A percentile compares a stretch with the other conserved stretches of the same genome.
Conservation (phyloP, 2,329 filamentous ascomycete species). For the Parasarocladium wereldwijsianum region DNA sequence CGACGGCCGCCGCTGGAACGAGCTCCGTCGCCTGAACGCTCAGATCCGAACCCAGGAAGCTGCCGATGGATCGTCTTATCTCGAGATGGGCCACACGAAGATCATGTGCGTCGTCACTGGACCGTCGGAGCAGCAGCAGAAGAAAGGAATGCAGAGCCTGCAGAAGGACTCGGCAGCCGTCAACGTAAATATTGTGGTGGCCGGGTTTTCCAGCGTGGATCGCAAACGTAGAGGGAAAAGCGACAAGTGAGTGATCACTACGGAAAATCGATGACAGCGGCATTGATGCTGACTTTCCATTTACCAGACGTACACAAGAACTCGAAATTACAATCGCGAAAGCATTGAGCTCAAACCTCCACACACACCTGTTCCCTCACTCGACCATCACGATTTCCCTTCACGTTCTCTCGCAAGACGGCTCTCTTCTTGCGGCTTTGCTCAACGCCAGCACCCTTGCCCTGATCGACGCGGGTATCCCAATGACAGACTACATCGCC, state of each 20-base stretch:
- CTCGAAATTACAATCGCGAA: constrained; percentile 66
- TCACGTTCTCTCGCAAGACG: constrained; percentile 81
- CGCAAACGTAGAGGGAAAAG: constrained; percentile 59
- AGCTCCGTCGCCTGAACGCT: constrained; percentile 74
- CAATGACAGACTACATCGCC: constrained; percentile 83
- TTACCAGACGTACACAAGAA: constrained; percentile 57
- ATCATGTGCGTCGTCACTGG: constrained; percentile 87
- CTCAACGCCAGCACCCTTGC: constrained; percentile 87
- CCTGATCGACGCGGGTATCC: constrained; percentile 85
- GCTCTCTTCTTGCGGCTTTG: constrained; percentile 75
- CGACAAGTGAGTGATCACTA: constrained; percentile 51
- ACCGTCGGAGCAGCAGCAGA: constrained; percentile 49
- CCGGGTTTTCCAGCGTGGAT: constrained; percentile 79
- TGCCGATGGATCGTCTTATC: constrained; percentile 82
- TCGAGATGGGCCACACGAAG: constrained; percentile 96
- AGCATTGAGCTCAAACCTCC: constrained; percentile 62
- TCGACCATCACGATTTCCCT: constrained; percentile 71
- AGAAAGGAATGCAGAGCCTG: constrained; percentile 9
- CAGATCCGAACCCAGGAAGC: constrained; percentile 87
- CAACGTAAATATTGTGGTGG: constrained; percentile 68
- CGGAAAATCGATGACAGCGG: neutral
- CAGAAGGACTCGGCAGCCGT: constrained; percentile 41
- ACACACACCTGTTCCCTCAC: constrained; percentile 81
- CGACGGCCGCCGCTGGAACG: constrained; percentile 89
- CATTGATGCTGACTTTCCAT: neutral